phyloP scores from a whole-genome alignment of 2,329 filamentous ascomycete species.

The Aaosphaeria arxii region DNA sequence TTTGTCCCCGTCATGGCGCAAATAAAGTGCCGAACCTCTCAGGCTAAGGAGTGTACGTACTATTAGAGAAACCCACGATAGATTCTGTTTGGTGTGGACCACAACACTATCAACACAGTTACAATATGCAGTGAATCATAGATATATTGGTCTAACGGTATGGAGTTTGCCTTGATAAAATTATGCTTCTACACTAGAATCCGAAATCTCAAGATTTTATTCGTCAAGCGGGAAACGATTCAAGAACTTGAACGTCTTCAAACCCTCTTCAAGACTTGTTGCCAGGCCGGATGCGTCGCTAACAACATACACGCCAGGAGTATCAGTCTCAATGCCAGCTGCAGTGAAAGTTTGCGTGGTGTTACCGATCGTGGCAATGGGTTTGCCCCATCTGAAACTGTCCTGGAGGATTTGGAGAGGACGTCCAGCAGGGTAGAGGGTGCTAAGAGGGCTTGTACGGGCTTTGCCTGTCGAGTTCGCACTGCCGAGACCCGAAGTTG shows the following conservation, averaged over 20 bases:
- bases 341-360: constrained; percentile 39
- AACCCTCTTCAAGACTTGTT: constrained; percentile 44
- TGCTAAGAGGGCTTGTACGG: constrained; percentile 40
- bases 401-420: constrained; percentile 63
- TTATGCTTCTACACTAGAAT: no score
- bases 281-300: constrained; percentile 14
- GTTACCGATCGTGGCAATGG: constrained; percentile 58
- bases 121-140: no score
- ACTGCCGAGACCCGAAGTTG: constrained; percentile 19
- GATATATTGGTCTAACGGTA: no score
- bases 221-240: constrained; percentile 60
- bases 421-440: constrained; percentile 60
- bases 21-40: no score
- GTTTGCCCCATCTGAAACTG: constrained; percentile 68
- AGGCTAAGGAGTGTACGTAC: no score
- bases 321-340: constrained; percentile 44
- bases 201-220: neutral
- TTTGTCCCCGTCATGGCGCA: no score
- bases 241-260: constrained; percentile 65
- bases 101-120: no score
- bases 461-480: constrained; percentile 17
- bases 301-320: constrained; percentile 35
- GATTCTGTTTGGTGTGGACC: no score
- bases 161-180: no score
- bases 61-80: no score